Percentiles rank a stretch among this genome's conserved stretches.
Conservation (phyloP, 148 eudicot genomes). For the Chenopodium berlandieri region DNA sequence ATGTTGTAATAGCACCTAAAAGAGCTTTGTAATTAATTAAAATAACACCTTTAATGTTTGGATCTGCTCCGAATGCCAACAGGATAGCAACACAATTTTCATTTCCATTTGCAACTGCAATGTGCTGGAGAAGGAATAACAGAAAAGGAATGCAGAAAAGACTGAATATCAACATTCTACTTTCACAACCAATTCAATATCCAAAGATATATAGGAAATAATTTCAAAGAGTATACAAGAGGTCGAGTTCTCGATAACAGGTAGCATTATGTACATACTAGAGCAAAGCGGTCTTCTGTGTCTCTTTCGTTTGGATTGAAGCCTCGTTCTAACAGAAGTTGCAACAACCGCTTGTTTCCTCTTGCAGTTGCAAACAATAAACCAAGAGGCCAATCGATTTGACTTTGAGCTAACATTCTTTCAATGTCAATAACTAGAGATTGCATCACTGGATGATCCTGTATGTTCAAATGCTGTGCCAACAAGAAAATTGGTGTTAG, state of each 20-base stretch:
- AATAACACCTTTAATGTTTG: slow-evolving; percentile 58
- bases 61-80: slow-evolving; percentile 74
- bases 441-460: slow-evolving; percentile 40
- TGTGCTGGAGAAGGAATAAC: slow-evolving; percentile 41
- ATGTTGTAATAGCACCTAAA: no score
- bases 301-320: slow-evolving; percentile 60
- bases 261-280: slow-evolving; percentile 37
- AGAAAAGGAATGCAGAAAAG: no score
- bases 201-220: no score
- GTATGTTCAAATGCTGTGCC: slow-evolving; percentile 50
- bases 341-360: slow-evolving; percentile 60
- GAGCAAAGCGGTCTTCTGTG: slow-evolving; percentile 50
- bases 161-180: no score
- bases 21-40: background rate
- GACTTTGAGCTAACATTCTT: slow-evolving; percentile 61
- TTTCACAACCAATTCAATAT: background rate
- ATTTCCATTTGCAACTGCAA: slow-evolving; percentile 67
- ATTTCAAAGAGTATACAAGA: no score
- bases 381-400: slow-evolving; percentile 68
- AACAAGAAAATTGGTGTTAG: slow-evolving; percentile 14
- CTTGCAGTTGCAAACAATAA: slow-evolving; percentile 65
- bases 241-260: background rate
- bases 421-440: slow-evolving; percentile 45
- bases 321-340: slow-evolving; percentile 54
- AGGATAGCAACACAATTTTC: slow-evolving; percentile 58